Base-by-base conservation (phyloP, 495 filamentous ascomycete species). In the Chlorociboria aeruginascens region DNA sequence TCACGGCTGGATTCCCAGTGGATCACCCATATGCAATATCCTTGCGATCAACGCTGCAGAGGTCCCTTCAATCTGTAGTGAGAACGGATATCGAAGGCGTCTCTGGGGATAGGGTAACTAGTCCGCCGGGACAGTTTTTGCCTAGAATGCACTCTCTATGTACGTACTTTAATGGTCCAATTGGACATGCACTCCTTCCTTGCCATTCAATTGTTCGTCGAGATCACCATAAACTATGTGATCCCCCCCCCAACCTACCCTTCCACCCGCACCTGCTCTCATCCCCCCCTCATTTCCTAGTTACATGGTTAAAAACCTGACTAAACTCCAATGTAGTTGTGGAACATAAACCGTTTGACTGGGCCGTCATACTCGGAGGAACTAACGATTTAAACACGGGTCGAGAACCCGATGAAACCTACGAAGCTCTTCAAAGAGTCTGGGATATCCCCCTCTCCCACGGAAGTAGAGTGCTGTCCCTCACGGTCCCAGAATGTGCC, bases 231-330 rank as follows among this genome's bases (percentile, higher is more conserved):
- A 25, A 25, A 25, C 1, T 4, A 25, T 4, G 20, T 25, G 20
- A 25, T 25, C 20, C 2, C 4, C 20, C 20, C 20, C 20, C 20
- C 4, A n/a, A n/a, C n/a, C 4, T 25, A 2, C 20, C 20, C 20
- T 25, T 25, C n/a, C n/a, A n/a, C n/a, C n/a, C n/a, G n/a, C n/a
- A 9, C 17, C 37, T 16, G 17, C 37, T 16, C 8, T 8, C 37
- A 11, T 11, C 8, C 20, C 11, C 40, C 11, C 51, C 3, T 61
- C 60, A 6, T 68, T 67, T 3, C 59, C 68, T 39, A 77, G 75
- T 30, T 66, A 80, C 4, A 59, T 80, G 8, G 73, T 75, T 0
- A 63, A 79, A 39, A 81, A 74, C 1, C 67, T 80, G 9, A 76
- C 72, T 10, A 73, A 79, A 43, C 35, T 17, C 51, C 8, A 45